Percentiles rank a stretch among this genome's conserved stretches.
Evolutionary conservation across 495 filamentous ascomycete species (phyloP).

Genomic region (Chlorociboria aeruginascens): DNA sequence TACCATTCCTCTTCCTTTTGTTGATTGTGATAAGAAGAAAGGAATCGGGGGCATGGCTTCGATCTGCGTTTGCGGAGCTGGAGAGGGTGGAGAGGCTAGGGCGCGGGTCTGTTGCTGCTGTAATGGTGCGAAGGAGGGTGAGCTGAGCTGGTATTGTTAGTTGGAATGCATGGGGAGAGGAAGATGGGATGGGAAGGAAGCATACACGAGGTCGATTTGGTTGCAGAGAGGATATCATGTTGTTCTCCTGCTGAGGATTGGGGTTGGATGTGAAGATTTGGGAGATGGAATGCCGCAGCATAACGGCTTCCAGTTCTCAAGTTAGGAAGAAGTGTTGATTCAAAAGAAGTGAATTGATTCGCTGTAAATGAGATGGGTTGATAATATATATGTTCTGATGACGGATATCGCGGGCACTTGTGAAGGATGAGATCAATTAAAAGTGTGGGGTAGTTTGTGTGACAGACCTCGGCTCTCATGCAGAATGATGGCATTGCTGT

Average conservation of each 20-base stretch:
- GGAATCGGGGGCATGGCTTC: constrained; percentile 15
- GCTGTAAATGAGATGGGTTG: neutral
- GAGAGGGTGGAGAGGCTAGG: neutral
- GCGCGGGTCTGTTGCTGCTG: constrained; percentile 11
- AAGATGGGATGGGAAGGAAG: neutral
- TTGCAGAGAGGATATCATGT: constrained; percentile 13
- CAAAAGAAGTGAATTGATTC: neutral
- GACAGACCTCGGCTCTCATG: neutral
- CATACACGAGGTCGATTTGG: constrained; percentile 8
- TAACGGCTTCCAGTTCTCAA: neutral
- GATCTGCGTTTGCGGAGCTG: constrained; percentile 12
- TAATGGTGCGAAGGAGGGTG: constrained; percentile 1
- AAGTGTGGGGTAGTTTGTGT: constrained; percentile 4
- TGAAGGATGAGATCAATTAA: neutral
- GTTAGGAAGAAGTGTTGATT: neutral
- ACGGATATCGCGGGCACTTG: neutral
- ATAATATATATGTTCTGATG: neutral
- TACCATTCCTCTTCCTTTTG: neutral
- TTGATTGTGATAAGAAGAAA: neutral
- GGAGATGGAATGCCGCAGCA: constrained; percentile 10
- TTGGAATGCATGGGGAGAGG: neutral
- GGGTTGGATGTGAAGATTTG: constrained; percentile 7
- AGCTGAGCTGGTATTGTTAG: neutral
- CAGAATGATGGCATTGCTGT: neutral
- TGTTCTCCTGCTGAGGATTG: neutral